Evolutionary conservation across 805 yeast species (phyloP), one percentile per base, ranked within the genome.

Genomic region (Isabelozyma heimii): DNA sequence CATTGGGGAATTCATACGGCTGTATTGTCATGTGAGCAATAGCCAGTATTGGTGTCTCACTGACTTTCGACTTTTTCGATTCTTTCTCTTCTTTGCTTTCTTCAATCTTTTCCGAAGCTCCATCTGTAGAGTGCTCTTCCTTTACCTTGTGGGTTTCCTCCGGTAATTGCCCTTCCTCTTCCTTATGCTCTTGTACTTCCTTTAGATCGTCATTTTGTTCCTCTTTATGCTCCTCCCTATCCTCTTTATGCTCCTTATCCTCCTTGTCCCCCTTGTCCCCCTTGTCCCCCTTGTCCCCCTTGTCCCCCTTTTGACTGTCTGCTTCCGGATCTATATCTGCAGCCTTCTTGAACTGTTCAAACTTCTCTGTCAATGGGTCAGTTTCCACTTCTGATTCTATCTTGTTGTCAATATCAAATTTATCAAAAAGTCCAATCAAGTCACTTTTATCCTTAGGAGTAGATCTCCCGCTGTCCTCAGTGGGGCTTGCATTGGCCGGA

Each of bases 371-470:
- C 28, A 45, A 15, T n/a, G 33, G 35, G 15, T 28, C 38, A 37
- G 47, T 49, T 20, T 47, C 50, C 8, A 45, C 48, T 26, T 54
- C 56, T 43, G 44, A 37, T 24, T 41, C 46, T 10, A 46, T 45
- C 35, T 46, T 45, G 37, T 48, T 41, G 13, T 50, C 51, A 8
- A 69, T 51, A 47, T 69, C 73, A 52, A 68, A 70, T 52, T 65
- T 68, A 48, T 66, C 73, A 50, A 70, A 67, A 20, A 70, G 53
- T 13, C 63, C 73, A 42, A 67, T 64, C 47, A 70, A 58, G 44
- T 65, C 67, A 20, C 52, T 53, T 46, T 46, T 52, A 16, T 37
- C 42, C 24, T 40, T 37, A 4, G 30, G 10, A n/a, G 16, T 40
- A 9, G 17, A 17, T 26, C 30, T 27, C 7, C 16, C 35, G 9